phyloP scores from a whole-genome alignment of 2,329 filamentous ascomycete genomes.

The Neonectria coccinea region DNA sequence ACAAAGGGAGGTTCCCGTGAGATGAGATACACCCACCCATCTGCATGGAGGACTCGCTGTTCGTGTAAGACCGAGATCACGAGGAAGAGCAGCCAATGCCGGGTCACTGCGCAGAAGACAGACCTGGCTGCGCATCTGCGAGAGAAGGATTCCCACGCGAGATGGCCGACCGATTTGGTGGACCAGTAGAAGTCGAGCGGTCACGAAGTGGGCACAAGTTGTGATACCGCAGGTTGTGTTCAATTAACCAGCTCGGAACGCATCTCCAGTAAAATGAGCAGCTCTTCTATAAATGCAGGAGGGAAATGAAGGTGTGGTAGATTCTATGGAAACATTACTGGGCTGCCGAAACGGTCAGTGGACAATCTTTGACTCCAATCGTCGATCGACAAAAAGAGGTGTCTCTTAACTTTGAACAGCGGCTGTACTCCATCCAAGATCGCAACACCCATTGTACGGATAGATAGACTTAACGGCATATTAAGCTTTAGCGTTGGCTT shows the following conservation, averaged over 20 bases:
- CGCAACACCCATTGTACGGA: background rate
- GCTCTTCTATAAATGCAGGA: background rate
- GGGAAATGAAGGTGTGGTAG: constrained; percentile 2
- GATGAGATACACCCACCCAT: constrained; percentile 22
- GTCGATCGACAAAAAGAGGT: background rate
- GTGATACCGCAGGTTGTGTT: constrained; percentile 23
- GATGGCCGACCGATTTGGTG: constrained; percentile 8
- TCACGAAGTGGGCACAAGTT: constrained; percentile 4
- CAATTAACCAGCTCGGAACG: constrained; percentile 9
- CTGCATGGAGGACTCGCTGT: constrained; percentile 10
- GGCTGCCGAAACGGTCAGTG: too few species aligned
- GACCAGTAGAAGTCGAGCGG: constrained; percentile 3
- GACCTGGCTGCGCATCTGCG: constrained; percentile 21
- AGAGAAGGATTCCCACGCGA: constrained; percentile 17
- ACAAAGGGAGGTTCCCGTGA: constrained; percentile 6
- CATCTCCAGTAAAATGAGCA: constrained; percentile 17
- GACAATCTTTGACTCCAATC: background rate
- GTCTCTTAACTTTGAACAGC: background rate
- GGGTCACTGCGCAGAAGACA: constrained; percentile 12
- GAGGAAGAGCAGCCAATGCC: constrained; percentile 19
- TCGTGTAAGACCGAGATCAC: constrained; percentile 13
- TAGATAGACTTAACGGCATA: background rate
- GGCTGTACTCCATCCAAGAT: too few species aligned
- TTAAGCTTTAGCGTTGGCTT: background rate
- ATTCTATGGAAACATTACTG: background rate